A percentile compares a stretch with the other conserved stretches of the same genome.
These are phyloP conservation scores for Cercophora sp. DNA, from an alignment of 495 filamentous ascomycete genomes.

Conservation along the genomic window DNA sequence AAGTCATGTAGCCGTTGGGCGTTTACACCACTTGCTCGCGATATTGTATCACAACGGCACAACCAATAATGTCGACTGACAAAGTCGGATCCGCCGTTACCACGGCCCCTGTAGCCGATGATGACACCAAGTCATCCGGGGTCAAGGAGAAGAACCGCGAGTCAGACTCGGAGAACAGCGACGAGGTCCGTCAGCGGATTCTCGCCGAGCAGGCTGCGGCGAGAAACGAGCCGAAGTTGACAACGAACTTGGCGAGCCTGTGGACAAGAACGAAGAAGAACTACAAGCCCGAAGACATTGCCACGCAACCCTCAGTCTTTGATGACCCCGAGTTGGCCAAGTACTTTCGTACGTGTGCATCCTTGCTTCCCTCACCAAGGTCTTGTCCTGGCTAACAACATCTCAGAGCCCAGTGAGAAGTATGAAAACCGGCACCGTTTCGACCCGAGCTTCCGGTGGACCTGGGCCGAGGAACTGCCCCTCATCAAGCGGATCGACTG, in stretches of 20 bases:
- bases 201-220: neutral
- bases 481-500: slow-evolving; percentile 40
- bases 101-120: no score
- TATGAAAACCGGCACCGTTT: slow-evolving; percentile 32
- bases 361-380: neutral
- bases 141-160: no score
- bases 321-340: neutral
- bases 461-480: slow-evolving; percentile 37
- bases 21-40: no score
- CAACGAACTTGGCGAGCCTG: neutral
- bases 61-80: no score
- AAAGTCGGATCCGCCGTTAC: no score
- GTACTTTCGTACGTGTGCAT: neutral
- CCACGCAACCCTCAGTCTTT: neutral
- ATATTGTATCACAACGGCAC: no score
- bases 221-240: neutral
- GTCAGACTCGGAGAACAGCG: neutral
- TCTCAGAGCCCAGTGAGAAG: slow-evolving; percentile 38
- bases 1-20: no score
- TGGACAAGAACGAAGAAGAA: neutral
- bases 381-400: neutral
- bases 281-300: neutral
- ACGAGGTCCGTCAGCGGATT: neutral
- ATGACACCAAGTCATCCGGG: no score
- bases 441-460: slow-evolving; percentile 39